Base-by-base conservation (phyloP, 495 filamentous ascomycete species). In the Penicillium malachiteum region DNA sequence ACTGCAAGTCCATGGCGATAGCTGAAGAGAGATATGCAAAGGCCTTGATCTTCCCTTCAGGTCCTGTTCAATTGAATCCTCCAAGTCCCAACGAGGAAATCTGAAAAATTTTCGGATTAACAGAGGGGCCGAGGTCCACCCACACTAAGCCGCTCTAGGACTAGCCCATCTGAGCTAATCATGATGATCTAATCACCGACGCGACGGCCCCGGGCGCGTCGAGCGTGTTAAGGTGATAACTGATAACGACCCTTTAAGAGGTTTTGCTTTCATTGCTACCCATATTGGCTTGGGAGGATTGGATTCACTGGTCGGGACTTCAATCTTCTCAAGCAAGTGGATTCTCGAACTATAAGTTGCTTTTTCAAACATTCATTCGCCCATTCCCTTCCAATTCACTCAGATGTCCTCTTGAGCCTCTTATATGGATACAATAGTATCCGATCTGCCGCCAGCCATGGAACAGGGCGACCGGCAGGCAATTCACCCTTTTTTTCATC, bases 41-140 rank as follows among this genome's bases (percentile, higher is more conserved):
- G 18, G 41, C 17, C 45, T 44, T 52, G 26, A 44, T 42, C 59
- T 63, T 55, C 64, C 55, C 62, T 60, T 63, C 46, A 62, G 26
- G 40, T 43, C 56, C 53, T 67, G 59, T 51, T 51, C 57, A 45
- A 42, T 44, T 47, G 48, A 54, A 55, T 50, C 59, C 55, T 54
- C 63, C 65, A 66, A 53, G 55, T 61, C 63, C 62, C 46, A 62
- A 52, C 58, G 60, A 63, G 54, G 48, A 63, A 72, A 69, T 69
- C 64, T 61, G 69, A 76, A 76, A 76, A 76, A 75, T 70, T 72
- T 74, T 71, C 68, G 73, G 73, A 34, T 52, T 47, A 69, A 72
- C 55, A 42, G 65, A 69, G 58, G 62, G 58, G 62, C 21, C 71
- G 71, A 68, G 55, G 34, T 17, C 51, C 56, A 56, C 51, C 34